These are phyloP conservation scores for Pseudopyricularia cyperi DNA, from an alignment of 2,329 filamentous ascomycete species.

Conservation along the genomic window DNA sequence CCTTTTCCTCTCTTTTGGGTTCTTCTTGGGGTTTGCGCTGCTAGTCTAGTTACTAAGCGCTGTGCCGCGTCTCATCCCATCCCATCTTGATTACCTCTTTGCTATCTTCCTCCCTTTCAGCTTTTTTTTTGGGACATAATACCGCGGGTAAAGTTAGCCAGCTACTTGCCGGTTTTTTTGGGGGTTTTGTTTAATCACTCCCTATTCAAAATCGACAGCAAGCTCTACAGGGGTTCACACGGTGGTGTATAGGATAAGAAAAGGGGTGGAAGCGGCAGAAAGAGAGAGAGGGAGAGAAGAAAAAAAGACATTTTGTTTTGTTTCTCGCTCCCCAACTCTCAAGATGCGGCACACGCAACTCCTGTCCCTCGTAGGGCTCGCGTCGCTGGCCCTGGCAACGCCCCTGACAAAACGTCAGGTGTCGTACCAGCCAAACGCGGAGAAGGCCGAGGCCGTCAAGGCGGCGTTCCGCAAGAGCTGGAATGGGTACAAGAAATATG, in stretches of 20 bases:
- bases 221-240: too few relatives aligned
- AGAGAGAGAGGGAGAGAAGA: background rate
- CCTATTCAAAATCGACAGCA: too few relatives aligned
- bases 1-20: background rate
- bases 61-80: too few relatives aligned
- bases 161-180: too few relatives aligned
- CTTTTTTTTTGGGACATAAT: background rate
- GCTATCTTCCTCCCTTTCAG: background rate
- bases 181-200: too few relatives aligned
- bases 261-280: too few relatives aligned
- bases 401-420: conserved; percentile 3
- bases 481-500: conserved; percentile 60
- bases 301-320: too few relatives aligned
- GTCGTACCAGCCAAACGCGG: conserved; percentile 17
- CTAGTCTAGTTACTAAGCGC: too few relatives aligned
- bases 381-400: background rate
- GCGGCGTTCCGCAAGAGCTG: conserved; percentile 59
- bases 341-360: conserved; percentile 4
- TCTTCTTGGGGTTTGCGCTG: too few relatives aligned
- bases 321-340: background rate
- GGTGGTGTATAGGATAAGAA: too few relatives aligned
- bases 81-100: background rate
- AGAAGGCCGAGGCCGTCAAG: conserved; percentile 47
- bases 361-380: conserved; percentile 3
- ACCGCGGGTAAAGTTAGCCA: too few relatives aligned